Base-by-base conservation (phyloP, 2,329 filamentous ascomycete species). In the Botrytis tulipae region DNA sequence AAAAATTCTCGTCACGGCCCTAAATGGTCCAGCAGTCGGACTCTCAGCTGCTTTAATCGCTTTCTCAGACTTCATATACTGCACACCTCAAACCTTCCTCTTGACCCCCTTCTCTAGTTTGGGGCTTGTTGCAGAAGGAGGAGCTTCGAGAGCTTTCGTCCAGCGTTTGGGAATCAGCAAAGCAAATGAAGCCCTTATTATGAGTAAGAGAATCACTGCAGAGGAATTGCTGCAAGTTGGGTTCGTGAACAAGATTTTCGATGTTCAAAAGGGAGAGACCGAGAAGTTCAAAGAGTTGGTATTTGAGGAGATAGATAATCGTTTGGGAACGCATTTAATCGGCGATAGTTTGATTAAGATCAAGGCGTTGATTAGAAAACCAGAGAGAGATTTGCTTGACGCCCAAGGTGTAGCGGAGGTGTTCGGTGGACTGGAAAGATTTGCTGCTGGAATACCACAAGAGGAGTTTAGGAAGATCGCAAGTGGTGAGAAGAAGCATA, bases 11-110 rank as follows among this genome's bases (percentile, higher is more conserved):
- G 88, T 98, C 74, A 91, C 91, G 0, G 96, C 93, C 0, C 90
- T 98, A 77, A 98, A 98, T 84, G 96, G 95, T 4, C 96, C 96
- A 9, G 94, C 91, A 18, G 87, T 99, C 71, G 96, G 96, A 9
- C 90, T 98, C 46, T 93, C 92, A 2, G 96, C 95, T 0, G 95
- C 95, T 0, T 84, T 98, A 0, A 85, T 94, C 73, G 91, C 91
- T 42, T 92, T 93, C 82, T 93, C 93, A 37, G 96, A 98, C 85
- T 98, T 98, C 85, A 89, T 98, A 82, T 98, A 98, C 86, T 91
- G 89, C 80, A 87, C 92, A 0, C 94, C 95, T 0, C 87, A 92
- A 78, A 85, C 94, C 44, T 99, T 94, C 83, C 86, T 98, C 40
- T 89, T 98, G 40, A 97, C 95, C 1, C 96, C 96, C 6, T 98